Evolutionary conservation across 805 yeast genomes (phyloP).

Genomic region (Torulaspora quercuum): DNA sequence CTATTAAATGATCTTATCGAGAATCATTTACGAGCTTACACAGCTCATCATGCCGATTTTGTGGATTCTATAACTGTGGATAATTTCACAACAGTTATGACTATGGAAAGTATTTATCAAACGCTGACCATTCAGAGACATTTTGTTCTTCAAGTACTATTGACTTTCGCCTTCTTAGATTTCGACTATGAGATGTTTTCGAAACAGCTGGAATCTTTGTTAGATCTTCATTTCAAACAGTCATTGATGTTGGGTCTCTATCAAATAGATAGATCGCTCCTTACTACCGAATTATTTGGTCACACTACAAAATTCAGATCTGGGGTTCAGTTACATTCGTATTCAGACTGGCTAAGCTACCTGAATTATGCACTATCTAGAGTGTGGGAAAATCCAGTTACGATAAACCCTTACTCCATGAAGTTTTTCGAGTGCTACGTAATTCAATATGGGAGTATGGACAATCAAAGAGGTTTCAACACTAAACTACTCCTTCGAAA

Average conservation of each 20-base stretch:
- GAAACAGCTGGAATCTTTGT: slow-evolving; percentile 21
- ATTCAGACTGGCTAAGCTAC: slow-evolving; percentile 24
- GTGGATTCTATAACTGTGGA: slow-evolving; percentile 27
- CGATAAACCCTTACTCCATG: slow-evolving; percentile 22
- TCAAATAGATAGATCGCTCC: slow-evolving; percentile 23
- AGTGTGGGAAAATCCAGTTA: slow-evolving; percentile 16
- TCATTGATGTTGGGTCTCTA: slow-evolving; percentile 26
- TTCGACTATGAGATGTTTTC: slow-evolving; percentile 34
- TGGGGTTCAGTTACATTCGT: slow-evolving; percentile 29
- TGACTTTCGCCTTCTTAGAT: slow-evolving; percentile 39
- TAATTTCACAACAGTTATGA: slow-evolving; percentile 23
- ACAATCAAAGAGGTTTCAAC: slow-evolving; percentile 7
- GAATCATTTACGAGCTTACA: slow-evolving; percentile 21
- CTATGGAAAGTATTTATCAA: slow-evolving; percentile 33
- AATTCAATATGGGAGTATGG: slow-evolving; percentile 7
- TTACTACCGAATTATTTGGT: slow-evolving; percentile 22
- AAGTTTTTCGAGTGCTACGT: slow-evolving; percentile 23
- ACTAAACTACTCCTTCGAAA: slow-evolving; percentile 15
- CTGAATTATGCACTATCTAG: slow-evolving; percentile 16
- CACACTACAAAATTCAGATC: slow-evolving; percentile 24
- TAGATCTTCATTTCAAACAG: slow-evolving; percentile 30
- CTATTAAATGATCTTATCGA: slow-evolving; percentile 40
- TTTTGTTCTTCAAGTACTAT: slow-evolving; percentile 35
- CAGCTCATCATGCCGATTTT: slow-evolving; percentile 14
- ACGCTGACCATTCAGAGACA: slow-evolving; percentile 31